Percentiles rank a stretch among this genome's conserved stretches.
Evolutionary conservation across 805 yeast genomes (phyloP).

Genomic region (Clavispora asparagi): DNA sequence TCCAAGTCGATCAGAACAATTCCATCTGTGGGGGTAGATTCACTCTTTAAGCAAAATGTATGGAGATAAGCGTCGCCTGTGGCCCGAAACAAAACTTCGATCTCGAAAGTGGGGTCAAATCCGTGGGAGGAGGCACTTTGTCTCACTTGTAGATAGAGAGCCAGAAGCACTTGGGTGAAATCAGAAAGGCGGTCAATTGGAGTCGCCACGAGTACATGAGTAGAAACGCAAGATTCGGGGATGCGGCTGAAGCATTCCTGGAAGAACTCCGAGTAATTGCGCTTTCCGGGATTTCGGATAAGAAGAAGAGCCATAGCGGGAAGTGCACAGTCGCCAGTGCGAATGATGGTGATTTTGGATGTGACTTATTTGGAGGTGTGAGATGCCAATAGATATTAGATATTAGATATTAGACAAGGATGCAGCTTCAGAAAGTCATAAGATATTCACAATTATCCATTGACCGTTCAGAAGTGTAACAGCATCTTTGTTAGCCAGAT

Average conservation of each 20-base stretch:
- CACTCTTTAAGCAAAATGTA: background rate
- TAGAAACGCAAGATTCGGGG: background rate
- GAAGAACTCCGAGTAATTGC: constrained; percentile 9
- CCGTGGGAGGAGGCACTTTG: constrained; percentile 13
- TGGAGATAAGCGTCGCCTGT: background rate
- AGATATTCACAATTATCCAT: no score
- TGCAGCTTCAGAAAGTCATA: no score
- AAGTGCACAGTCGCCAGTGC: no score
- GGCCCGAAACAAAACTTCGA: constrained; percentile 18
- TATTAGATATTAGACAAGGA: no score
- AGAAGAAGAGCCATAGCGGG: background rate
- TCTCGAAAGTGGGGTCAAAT: constrained; percentile 21
- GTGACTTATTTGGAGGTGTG: no score
- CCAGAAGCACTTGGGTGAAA: constrained; percentile 25
- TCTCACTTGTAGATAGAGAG: constrained; percentile 26
- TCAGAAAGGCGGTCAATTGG: constrained; percentile 7
- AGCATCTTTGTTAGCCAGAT: no score
- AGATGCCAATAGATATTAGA: no score
- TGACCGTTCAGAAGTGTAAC: no score
- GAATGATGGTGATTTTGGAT: no score
- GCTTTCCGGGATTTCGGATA: background rate
- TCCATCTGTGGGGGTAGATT: background rate
- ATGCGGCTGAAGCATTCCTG: constrained; percentile 1
- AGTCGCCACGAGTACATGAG: constrained; percentile 23
- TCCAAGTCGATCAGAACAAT: background rate